phyloP scores from a whole-genome alignment of 345 rosid species.

The Corchorus olitorius region DNA sequence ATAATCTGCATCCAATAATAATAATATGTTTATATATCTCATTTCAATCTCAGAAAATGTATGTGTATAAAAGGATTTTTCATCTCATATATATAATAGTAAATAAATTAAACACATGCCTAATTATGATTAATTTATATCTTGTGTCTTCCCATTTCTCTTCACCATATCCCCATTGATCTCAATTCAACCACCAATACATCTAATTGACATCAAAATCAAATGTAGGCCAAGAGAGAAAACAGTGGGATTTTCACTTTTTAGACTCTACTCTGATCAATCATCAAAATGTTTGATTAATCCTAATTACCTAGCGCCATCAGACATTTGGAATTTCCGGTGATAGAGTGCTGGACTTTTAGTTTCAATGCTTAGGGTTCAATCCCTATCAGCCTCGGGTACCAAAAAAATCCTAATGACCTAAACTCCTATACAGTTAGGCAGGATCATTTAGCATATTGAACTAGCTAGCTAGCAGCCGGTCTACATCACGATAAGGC shows the following conservation, averaged over 20 bases:
- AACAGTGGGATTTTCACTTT: not conserved
- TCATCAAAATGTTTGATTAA: too few relatives aligned
- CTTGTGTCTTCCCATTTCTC: too few relatives aligned
- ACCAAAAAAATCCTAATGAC: not conserved
- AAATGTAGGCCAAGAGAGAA: not conserved
- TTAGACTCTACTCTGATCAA: not conserved
- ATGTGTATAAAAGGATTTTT: too few relatives aligned
- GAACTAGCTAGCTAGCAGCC: not conserved
- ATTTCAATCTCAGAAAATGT: not conserved
- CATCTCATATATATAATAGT: too few relatives aligned
- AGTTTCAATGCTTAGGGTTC: too few relatives aligned
- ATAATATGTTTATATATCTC: too few relatives aligned
- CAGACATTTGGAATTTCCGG: too few relatives aligned
- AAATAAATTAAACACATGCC: not conserved
- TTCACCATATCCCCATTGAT: not conserved
- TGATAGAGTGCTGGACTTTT: too few relatives aligned
- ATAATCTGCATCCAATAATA: not conserved
- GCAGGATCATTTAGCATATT: not conserved
- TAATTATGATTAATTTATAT: not conserved
- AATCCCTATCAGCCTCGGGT: too few relatives aligned
- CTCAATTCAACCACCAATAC: not conserved
- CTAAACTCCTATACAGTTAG: not conserved
- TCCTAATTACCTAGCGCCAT: too few relatives aligned
- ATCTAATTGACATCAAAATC: not conserved
- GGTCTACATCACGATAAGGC: conserved; percentile 6